Evolutionary conservation across 306 rosid genomes (phyloP).

Genomic region (Carpinus viminea): DNA sequence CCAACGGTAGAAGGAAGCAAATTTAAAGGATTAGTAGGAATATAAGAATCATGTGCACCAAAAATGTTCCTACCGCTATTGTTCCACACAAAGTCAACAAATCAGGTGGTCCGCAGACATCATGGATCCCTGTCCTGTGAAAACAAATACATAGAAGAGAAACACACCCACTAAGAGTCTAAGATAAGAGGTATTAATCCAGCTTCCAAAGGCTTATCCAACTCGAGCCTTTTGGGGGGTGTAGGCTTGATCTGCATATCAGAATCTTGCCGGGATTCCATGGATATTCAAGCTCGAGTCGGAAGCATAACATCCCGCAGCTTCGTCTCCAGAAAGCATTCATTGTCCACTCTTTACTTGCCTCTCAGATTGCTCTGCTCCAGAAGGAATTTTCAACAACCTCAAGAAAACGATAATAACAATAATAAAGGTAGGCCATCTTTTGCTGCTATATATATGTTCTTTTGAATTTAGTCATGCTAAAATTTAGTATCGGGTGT

Average conservation of each 20-base stretch:
- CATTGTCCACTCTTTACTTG: slow-evolving; percentile 20
- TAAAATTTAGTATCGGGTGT: neutral
- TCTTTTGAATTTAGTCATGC: neutral
- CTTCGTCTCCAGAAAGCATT: slow-evolving; percentile 35
- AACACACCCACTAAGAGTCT: neutral
- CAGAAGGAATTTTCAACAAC: slow-evolving; percentile 44
- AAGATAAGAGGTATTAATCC: slow-evolving; percentile 36
- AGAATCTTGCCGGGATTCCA: slow-evolving; percentile 28
- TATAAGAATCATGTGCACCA: no score
- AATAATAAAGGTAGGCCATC: slow-evolving; percentile 36
- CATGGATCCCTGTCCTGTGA: neutral
- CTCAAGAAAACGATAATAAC: slow-evolving; percentile 39
- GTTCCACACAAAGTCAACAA: neutral
- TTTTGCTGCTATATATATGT: neutral
- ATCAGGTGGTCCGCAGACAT: neutral
- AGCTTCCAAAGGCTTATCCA: neutral
- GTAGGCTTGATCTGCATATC: neutral
- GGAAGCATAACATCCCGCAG: slow-evolving; percentile 41
- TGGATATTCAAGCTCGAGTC: slow-evolving; percentile 56
- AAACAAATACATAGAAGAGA: slow-evolving; percentile 18
- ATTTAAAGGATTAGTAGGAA: no score
- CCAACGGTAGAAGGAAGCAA: no score
- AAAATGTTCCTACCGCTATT: no score
- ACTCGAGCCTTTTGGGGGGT: neutral
- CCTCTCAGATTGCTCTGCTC: slow-evolving; percentile 45